Evolutionary conservation across 495 filamentous ascomycete genomes (phyloP).

Genomic region (Aspergillus biplanus): DNA sequence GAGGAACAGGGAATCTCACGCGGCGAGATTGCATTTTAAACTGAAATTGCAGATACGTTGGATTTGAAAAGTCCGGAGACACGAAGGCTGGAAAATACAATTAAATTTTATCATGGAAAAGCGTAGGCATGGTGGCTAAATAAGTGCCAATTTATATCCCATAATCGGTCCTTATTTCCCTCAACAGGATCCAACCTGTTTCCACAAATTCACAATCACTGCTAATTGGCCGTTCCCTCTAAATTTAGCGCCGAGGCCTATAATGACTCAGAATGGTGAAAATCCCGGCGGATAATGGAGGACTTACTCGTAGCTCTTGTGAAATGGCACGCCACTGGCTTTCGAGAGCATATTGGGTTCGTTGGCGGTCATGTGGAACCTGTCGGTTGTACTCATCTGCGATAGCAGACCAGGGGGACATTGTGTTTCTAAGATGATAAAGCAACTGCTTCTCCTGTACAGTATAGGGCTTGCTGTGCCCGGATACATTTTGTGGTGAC

Average conservation of each 20-base stretch:
- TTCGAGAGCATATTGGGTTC: conserved; percentile 16
- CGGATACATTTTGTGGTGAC: too few species aligned
- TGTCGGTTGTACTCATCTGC: conserved; percentile 14
- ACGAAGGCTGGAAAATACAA: too few species aligned
- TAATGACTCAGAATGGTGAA: neutral
- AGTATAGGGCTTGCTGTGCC: conserved; percentile 18
- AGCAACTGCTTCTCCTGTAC: conserved; percentile 11
- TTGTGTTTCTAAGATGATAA: neutral
- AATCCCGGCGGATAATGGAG: too few species aligned
- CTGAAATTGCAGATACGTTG: too few species aligned
- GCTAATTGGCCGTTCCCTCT: neutral
- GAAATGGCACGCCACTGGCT: conserved; percentile 16
- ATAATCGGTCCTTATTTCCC: too few species aligned
- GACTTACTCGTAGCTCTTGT: neutral
- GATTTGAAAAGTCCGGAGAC: too few species aligned
- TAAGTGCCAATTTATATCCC: too few species aligned
- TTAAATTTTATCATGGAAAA: too few species aligned
- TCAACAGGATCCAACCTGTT: too few species aligned
- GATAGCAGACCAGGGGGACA: conserved; percentile 8
- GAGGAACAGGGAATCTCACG: neutral
- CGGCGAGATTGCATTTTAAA: neutral
- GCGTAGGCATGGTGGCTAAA: too few species aligned
- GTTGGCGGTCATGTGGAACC: conserved; percentile 11
- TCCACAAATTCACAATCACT: neutral
- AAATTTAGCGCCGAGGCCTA: neutral